Evolutionary conservation across 257 asterid species (phyloP).

Genomic region (Nicotiana tabacum): DNA sequence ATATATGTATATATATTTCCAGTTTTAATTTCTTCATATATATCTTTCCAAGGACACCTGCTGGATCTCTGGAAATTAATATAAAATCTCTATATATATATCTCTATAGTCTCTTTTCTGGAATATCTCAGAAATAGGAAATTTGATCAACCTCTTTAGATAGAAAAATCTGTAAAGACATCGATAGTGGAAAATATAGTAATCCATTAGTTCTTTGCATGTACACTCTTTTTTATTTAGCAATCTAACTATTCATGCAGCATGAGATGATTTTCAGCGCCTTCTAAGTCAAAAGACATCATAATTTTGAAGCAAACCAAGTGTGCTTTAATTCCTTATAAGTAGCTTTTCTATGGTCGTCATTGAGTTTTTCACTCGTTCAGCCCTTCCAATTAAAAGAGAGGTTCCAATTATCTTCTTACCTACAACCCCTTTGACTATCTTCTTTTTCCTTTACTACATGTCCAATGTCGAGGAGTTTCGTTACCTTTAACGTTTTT

Average conservation of each 20-base stretch:
- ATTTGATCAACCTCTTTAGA: not conserved
- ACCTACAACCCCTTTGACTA: constrained; percentile 9
- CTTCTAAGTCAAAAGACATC: constrained; percentile 14
- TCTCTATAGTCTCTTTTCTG: too few relatives aligned
- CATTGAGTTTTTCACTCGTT: not conserved
- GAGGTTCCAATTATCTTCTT: not conserved
- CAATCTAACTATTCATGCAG: not conserved
- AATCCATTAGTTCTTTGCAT: not conserved
- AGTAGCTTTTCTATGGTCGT: not conserved
- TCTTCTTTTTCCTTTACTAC: not conserved
- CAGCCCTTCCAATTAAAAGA: not conserved
- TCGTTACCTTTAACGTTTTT: too few relatives aligned
- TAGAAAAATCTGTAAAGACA: not conserved
- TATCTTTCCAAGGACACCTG: not conserved
- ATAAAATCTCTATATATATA: not conserved
- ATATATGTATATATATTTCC: not conserved
- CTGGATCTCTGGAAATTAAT: not conserved
- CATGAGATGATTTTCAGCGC: not conserved
- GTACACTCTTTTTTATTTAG: not conserved
- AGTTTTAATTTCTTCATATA: not conserved
- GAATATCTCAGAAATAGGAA: not conserved
- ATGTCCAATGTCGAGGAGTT: too few relatives aligned
- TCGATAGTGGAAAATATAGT: too few relatives aligned
- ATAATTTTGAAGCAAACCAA: not conserved
- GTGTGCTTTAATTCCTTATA: not conserved